Evolutionary conservation across 192 early-diverging fungal species (phyloP).

Genomic region (Umbelopsis sp.): DNA sequence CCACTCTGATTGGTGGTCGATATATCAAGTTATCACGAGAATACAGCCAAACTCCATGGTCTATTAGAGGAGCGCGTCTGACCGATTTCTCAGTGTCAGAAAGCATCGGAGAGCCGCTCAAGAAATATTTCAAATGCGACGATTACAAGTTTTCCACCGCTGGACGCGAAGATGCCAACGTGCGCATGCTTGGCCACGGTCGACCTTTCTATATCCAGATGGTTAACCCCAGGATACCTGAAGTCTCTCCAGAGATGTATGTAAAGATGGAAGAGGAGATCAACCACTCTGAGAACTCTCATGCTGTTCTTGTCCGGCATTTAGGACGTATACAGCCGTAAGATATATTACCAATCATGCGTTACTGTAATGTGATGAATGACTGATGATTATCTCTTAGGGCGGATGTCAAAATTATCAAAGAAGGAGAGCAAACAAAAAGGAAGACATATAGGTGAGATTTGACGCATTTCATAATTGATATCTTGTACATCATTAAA

Average conservation of each 20-base stretch:
- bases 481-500: background rate
- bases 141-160: slow-evolving; percentile 80
- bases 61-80: slow-evolving; percentile 66
- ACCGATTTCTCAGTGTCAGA: slow-evolving; percentile 83
- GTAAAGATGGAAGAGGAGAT: slow-evolving; percentile 50
- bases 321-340: slow-evolving; percentile 51
- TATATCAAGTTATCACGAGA: slow-evolving; percentile 74
- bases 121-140: slow-evolving; percentile 58
- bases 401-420: slow-evolving; percentile 63
- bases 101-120: slow-evolving; percentile 63
- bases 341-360: slow-evolving; percentile 5
- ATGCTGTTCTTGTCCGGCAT: slow-evolving; percentile 56
- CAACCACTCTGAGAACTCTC: slow-evolving; percentile 36
- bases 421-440: slow-evolving; percentile 77
- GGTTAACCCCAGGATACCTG: slow-evolving; percentile 70
- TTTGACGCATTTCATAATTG: background rate
- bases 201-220: slow-evolving; percentile 92
- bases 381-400: slow-evolving; percentile 24
- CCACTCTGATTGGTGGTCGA: slow-evolving; percentile 68
- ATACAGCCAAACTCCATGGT: slow-evolving; percentile 88
- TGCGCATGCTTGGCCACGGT: slow-evolving; percentile 91
- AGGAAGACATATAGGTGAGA: slow-evolving; percentile 65
- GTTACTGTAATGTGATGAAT: background rate
- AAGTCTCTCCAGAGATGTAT: slow-evolving; percentile 41
- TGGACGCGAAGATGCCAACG: slow-evolving; percentile 93